Conservation (phyloP, 257 asterid genomes). For the Osmanthus fragrans region DNA sequence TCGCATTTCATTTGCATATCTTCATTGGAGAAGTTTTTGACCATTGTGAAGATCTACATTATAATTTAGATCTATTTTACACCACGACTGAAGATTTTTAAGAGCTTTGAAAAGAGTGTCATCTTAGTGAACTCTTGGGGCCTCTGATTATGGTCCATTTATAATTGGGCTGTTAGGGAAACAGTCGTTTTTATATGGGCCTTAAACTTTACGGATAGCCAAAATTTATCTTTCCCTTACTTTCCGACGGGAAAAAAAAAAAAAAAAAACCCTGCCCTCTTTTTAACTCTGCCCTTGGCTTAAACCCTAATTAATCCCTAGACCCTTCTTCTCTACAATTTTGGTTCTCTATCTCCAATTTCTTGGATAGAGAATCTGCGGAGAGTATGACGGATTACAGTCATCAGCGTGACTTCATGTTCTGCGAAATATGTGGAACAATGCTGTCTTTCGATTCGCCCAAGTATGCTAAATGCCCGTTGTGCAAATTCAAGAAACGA, state of each 20-base stretch:
- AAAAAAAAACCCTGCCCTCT: background rate
- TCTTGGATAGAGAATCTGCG: background rate
- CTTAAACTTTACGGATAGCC: background rate
- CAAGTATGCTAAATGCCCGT: conserved; percentile 47
- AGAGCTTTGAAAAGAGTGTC: no score
- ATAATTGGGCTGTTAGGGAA: background rate
- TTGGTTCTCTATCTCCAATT: background rate
- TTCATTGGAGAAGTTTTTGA: no score
- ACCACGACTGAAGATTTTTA: no score
- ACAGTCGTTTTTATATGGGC: background rate
- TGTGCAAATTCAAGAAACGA: conserved; percentile 54
- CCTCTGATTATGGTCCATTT: background rate
- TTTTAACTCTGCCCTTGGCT: background rate
- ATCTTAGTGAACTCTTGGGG: background rate
- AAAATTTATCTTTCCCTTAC: background rate
- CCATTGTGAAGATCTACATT: no score
- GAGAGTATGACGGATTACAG: conserved; percentile 41
- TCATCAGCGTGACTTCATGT: conserved; percentile 82
- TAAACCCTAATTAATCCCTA: background rate
- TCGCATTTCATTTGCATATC: no score
- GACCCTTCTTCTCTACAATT: background rate
- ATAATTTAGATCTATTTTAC: no score
- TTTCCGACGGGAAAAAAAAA: no score
- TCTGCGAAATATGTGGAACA: conserved; percentile 71
- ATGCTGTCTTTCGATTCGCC: conserved; percentile 50